These are phyloP conservation scores for Cydonia oblonga DNA, from an alignment of 331 rosid genomes.

Conservation along the genomic window DNA sequence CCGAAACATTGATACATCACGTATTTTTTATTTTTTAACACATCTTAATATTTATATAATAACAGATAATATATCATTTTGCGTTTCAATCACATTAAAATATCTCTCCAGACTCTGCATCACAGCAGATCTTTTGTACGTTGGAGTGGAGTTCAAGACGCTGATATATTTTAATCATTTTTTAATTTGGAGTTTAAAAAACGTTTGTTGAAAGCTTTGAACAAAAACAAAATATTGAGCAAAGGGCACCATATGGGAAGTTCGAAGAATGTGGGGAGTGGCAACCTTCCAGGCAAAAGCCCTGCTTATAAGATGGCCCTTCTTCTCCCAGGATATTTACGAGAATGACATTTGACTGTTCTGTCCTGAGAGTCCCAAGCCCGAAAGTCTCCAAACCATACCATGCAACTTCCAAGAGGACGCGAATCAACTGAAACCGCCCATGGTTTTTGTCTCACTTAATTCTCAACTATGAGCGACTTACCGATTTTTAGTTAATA, in stretches of 20 bases:
- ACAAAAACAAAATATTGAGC: no score
- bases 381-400: background rate
- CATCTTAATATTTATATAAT: no score
- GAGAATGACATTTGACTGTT: background rate
- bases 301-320: background rate
- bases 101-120: no score
- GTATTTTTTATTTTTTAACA: no score
- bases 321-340: background rate
- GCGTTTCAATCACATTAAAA: no score
- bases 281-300: background rate
- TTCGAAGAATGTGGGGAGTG: conserved; percentile 14
- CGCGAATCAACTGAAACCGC: background rate
- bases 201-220: no score
- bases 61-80: no score
- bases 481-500: no score
- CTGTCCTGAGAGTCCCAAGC: background rate
- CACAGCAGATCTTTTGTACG: no score
- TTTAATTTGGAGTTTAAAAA: background rate
- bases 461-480: background rate
- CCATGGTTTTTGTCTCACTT: background rate
- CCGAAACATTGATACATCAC: no score
- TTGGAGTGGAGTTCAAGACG: background rate
- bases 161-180: background rate
- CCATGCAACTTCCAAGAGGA: background rate
- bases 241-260: background rate